Base-by-base conservation (phyloP, 306 rosid species). In the Cicer bijugum region DNA sequence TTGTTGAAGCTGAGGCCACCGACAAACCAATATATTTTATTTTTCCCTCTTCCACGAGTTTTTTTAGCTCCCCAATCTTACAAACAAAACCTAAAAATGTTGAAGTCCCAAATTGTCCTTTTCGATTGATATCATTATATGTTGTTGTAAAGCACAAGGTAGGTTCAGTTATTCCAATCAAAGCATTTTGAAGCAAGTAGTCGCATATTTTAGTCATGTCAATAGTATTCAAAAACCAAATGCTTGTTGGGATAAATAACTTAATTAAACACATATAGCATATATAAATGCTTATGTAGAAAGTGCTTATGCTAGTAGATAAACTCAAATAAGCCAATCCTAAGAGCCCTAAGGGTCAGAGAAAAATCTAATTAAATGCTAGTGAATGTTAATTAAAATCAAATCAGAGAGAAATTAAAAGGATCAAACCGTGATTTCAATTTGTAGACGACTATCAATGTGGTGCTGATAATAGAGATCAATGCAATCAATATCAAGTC, bases 381-480 rank as follows among this genome's bases (percentile, higher is more conserved):
- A 28, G 33, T 28, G 4, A 28, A 3, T 28, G 33, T 28, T 28
- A 28, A 28, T 28, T 28, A 28, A 8, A 55, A 55, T 19, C 11
- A 16, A 53, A 53, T 5, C 8, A 53, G 0, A 55, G 37, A 8
- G 60, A 52, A 15, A 44, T 8, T 44, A 8, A 43, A 45, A 37
- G 12, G 1, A 1, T 55, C 64, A 1, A 58, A 78, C 97, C 85
- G 93, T 88, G 88, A 88, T 72, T 88, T 92, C 96, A 55, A 92
- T 82, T 3, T 96, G 94, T 28, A 90, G 45, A 44, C 83, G 85
- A 40, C 80, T 84, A 63, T 92, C 97, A 23, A 87, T 20, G 12
- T 92, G 88, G 60, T 86, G 93, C 62, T 84, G 89, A 78, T 90
- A 92, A 77, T 92, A 92, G 69, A 92, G 97, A 80, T 92, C 92